phyloP scores from a whole-genome alignment of 1,284 basidiomycete species.

The Leucocoprinus gongylophorus region DNA sequence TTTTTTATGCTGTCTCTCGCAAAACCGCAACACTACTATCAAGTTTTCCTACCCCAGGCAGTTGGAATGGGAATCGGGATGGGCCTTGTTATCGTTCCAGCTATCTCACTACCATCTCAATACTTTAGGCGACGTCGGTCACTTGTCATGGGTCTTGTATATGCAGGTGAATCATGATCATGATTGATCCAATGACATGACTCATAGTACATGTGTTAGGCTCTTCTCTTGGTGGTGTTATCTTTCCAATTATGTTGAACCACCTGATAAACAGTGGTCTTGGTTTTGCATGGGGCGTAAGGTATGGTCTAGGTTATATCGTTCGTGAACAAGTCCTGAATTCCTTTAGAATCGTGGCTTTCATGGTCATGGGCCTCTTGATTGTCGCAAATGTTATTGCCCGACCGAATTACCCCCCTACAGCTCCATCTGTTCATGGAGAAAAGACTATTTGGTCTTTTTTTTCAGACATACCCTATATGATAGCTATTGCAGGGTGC shows the following conservation, averaged over 20 bases:
- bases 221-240: slow-evolving; percentile 36
- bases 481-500: slow-evolving; percentile 25
- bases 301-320: slow-evolving; percentile 17
- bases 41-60: slow-evolving; percentile 39
- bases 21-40: slow-evolving; percentile 28
- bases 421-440: slow-evolving; percentile 7
- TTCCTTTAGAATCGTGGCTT: slow-evolving; percentile 28
- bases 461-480: slow-evolving; percentile 26
- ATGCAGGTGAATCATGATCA: slow-evolving; percentile 16
- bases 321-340: not conserved
- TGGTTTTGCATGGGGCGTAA: slow-evolving; percentile 36
- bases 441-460: slow-evolving; percentile 18
- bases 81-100: slow-evolving; percentile 41
- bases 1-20: slow-evolving; percentile 29
- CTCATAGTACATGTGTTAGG: slow-evolving; percentile 20
- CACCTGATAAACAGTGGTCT: slow-evolving; percentile 28
- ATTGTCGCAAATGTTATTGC: slow-evolving; percentile 33
- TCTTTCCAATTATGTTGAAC: slow-evolving; percentile 45
- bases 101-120: slow-evolving; percentile 37
- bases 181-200: not conserved
- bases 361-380: slow-evolving; percentile 31
- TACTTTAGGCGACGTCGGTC: slow-evolving; percentile 39
- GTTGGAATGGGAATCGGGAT: slow-evolving; percentile 42
- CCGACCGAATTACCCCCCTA: slow-evolving; percentile 30
- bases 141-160: slow-evolving; percentile 42